Base-by-base conservation (phyloP, 768 basidiomycete genomes). In the Auricularia heimuer region DNA sequence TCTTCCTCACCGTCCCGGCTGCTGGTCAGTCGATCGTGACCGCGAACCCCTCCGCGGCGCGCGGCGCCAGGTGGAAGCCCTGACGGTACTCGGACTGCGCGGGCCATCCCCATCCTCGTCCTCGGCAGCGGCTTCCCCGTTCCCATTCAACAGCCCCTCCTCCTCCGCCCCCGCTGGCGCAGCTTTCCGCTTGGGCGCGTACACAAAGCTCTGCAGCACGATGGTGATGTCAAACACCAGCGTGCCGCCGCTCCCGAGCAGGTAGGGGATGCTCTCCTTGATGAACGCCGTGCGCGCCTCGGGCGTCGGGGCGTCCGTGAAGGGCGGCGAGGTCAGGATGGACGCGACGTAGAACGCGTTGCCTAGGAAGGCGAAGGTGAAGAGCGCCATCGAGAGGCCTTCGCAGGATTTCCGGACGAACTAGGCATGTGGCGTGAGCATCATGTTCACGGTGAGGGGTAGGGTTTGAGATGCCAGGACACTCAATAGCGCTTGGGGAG, bases 321-420 rank as follows among this genome's bases (percentile, higher is more conserved):
- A 77, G 63, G 81, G 77, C 3, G 92, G 89, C 47, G 91, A 92
- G 7, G 85, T 80, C n/a, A 97, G 72, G 70, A 98, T 90, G 2
- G 94, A 96, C 21, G 87, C 75, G 60, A 96, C 96, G 74, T 99
- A 98, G 73, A 96, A 94, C 10, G 84, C 75, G 75, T 99, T 99
- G 65, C 97, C 97, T 34, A 90, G 76, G 74, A 98, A 98, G 6
- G 97, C 97, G 73, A 89, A 93, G 39, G 95, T 73, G 74, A 99
- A 99, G 24, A 99, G 81, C 71, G 88, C 89, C 77, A 98, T 90
- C 16, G 95, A 96, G 36, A 99, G 83, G 10, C 97, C 97, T 83
- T 95, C 70, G 24, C 70, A 69, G 7, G 72, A 73, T 4, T 68
- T 64, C 14, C 73, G 68, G 24, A 66, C 68, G 65, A 69, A 74